Evolutionary conservation across 192 early-diverging fungal genomes (phyloP), one percentile per base, ranked within the genome.

Genomic region (Linnemannia exigua): DNA sequence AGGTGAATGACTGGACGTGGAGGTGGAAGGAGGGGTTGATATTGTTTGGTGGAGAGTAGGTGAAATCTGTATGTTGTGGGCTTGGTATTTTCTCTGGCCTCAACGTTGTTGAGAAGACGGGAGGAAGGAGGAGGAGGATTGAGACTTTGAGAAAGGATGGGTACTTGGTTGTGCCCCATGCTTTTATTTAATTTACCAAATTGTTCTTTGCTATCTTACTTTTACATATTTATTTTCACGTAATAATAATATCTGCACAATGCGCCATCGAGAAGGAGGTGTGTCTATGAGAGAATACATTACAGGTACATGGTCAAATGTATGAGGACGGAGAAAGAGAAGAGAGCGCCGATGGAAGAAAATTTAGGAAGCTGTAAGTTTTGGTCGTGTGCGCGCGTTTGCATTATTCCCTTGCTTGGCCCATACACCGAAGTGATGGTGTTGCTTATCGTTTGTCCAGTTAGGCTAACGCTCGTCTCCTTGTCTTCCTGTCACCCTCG

Each of bases 301-400:
- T 63, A 15, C 58, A 25, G 58, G 58, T 63, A 63, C 58, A 63
- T 63, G 28, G 28, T 63, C 58, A 63, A 61, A 63, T 12, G 58
- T 63, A 63, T 63, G 58, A 54, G 7, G 52, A 63, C 22, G 28
- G 12, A 12, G 28, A 63, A 63, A n/a, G 14, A 63, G 11, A n/a
- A n/a, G n/a, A n/a, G n/a, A n/a, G n/a, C n/a, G 58, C 12, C 28
- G 58, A 63, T n/a, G 12, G 58, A 33, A 63, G 0, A 12, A 25
- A 31, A 63, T 28, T n/a, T 20, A 9, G 58, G 8, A 22, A 61
- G n/a, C 20, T 52, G 20, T 22, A 52, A n/a, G 8, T n/a, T 63
- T 14, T 63, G 58, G 58, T 63, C 58, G 58, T 63, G 58, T 63
- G 58, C 58, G 58, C 14, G 28, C 31, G n/a, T n/a, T n/a, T n/a